Evolutionary conservation across 2,329 filamentous ascomycete genomes (phyloP).

Genomic region (Zymoseptoria pseudotritici): DNA sequence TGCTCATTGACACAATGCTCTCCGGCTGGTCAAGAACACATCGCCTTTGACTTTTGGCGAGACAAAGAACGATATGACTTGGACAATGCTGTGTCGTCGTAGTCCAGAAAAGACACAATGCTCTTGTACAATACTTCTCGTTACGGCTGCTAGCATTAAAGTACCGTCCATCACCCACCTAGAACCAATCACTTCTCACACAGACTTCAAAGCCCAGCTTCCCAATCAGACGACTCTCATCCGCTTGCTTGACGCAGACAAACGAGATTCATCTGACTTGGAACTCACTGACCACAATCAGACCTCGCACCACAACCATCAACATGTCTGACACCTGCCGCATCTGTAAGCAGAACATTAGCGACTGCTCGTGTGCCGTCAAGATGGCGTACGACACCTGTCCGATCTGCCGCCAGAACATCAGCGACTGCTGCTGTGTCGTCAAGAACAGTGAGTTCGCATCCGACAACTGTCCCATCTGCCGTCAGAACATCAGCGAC

Average conservation of each 20-base stretch:
- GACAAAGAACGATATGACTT: neutral
- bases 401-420: slow-evolving; percentile 1
- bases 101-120: neutral
- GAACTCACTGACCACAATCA: neutral
- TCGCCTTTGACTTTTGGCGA: neutral
- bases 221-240: neutral
- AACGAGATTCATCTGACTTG: neutral
- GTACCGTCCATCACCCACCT: neutral
- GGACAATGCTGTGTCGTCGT: neutral
- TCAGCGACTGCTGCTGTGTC: slow-evolving; percentile 1
- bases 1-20: neutral
- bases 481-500: slow-evolving; percentile 4
- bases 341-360: neutral
- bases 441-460: neutral
- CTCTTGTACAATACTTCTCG: neutral
- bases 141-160: neutral
- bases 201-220: neutral
- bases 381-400: neutral
- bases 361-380: slow-evolving; percentile 1
- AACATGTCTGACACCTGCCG: neutral
- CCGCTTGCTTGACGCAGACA: neutral
- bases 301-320: neutral
- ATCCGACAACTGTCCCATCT: neutral
- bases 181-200: neutral
- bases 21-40: neutral